Conservation (phyloP, 768 basidiomycete species). For the Hygrophoropsis aurantiaca region DNA sequence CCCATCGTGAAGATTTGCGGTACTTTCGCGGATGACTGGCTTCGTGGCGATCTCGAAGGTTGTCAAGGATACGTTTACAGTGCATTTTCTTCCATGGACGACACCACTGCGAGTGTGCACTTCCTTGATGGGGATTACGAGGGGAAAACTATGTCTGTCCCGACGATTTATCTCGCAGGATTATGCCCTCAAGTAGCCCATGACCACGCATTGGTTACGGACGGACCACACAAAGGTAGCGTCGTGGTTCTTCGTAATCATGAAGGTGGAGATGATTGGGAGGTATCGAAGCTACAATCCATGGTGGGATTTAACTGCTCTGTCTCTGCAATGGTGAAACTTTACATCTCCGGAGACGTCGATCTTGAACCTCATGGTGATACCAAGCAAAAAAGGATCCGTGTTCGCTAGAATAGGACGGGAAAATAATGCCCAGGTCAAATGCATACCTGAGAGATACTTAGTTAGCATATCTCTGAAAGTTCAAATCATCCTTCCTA, state of each 20-base stretch:
- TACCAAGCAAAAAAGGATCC: too few species aligned
- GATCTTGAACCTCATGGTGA: too few species aligned
- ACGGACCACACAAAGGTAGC: constrained; percentile 39
- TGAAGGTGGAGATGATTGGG: constrained; percentile 18
- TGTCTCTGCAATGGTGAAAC: too few species aligned
- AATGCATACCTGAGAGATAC: too few species aligned
- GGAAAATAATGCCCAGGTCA: too few species aligned
- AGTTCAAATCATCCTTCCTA: too few species aligned
- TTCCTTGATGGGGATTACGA: constrained; percentile 24
- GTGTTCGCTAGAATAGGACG: too few species aligned
- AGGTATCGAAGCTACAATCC: background rate
- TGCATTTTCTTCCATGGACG: constrained; percentile 4
- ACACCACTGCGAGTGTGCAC: constrained; percentile 12
- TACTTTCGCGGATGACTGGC: background rate
- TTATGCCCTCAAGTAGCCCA: constrained; percentile 31
- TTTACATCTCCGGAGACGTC: too few species aligned
- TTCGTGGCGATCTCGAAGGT: background rate
- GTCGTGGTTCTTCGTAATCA: constrained; percentile 41
- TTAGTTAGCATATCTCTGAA: too few species aligned
- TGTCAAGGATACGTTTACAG: background rate
- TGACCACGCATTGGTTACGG: constrained; percentile 47
- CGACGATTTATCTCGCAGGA: constrained; percentile 35
- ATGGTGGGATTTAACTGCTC: too few species aligned
- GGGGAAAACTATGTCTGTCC: constrained; percentile 29
- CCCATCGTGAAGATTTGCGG: background rate